Evolutionary conservation across 2,329 filamentous ascomycete species (phyloP), one percentile per base, ranked within the genome.

Genomic region (Exophiala phaeomuriformis): DNA sequence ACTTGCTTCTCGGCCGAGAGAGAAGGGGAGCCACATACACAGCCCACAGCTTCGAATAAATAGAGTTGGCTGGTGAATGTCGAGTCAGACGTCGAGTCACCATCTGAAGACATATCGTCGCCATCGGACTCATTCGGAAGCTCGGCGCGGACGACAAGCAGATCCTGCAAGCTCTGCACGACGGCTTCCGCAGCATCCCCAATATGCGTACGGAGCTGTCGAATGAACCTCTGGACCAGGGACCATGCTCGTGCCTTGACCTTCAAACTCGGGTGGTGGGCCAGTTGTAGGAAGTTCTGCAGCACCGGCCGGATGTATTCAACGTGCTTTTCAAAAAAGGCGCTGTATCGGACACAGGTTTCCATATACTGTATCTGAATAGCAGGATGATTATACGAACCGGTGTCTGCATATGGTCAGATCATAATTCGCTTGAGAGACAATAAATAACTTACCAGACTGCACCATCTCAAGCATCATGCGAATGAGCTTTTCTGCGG

Each of bases 281-380:
- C 88, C 45, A 96, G 80, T 8, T 84, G 82, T 43, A 98, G 88
- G 69, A 98, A 97, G 66, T 86, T 90, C 65, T 96, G 90, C 40
- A 98, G 77, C 1, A 93, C 89, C 60, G 84, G 85, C 1, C 88
- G 88, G 47, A 97, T 94, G 56, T 88, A 84, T 27, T 85, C 77
- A 31, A 83, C 78, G 65, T 95, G 87, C 52, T 83, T 82, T 66
- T 97, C 90, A 67, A 98, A 97, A 69, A 96, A 95, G 30, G 84
- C 81, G 67, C 85, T 88, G 71, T 98, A 98, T 47, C 93, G 85
- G 51, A 95, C 90, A 68, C 90, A 95, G 35, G 95, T 95, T 69
- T 98, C 93, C 90, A 98, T 96, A 67, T 95, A 98, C 71, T 96
- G 90, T 27, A 98, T 77, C 59, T 96, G 82, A 48, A 96, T 90